phyloP scores from a whole-genome alignment of 352 stramenopile genomes.

The Pythium aristosporum region DNA sequence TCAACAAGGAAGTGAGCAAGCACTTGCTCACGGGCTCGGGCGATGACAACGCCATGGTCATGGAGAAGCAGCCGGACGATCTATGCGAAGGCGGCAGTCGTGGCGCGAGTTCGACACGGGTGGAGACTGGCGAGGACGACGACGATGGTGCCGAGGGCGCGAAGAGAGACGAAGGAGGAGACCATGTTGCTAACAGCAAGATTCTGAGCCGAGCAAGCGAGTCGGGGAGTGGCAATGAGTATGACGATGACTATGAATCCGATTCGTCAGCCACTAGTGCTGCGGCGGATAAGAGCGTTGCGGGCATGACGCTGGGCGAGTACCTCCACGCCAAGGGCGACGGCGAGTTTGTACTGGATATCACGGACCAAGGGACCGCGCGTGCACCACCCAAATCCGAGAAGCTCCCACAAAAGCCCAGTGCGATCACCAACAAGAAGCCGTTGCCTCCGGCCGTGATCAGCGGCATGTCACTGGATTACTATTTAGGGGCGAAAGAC shows the following conservation, averaged over 20 bases:
- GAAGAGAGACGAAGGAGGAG: conserved; percentile 1
- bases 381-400: conserved; percentile 10
- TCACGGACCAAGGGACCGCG: conserved; percentile 5
- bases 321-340: conserved; percentile 51
- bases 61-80: conserved; percentile 32
- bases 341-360: conserved; percentile 18
- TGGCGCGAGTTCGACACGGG: conserved; percentile 2
- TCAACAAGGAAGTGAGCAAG: conserved; percentile 45
- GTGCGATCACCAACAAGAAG: conserved; percentile 23
- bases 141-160: conserved; percentile 5
- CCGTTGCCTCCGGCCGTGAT: conserved; percentile 28
- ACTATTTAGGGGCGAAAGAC: conserved; percentile 44
- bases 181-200: not conserved
- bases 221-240: conserved; percentile 21
- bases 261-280: conserved; percentile 20
- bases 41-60: conserved; percentile 52
- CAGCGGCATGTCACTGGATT: conserved; percentile 62
- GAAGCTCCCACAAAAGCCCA: conserved; percentile 20
- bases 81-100: not conserved
- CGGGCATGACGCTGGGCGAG: conserved; percentile 53
- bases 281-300: conserved; percentile 31
- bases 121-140: not conserved
- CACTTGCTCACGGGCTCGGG: conserved; percentile 53
- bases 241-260: conserved; percentile 52
- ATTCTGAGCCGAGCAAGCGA: not conserved